phyloP scores from a whole-genome alignment of 2,329 filamentous ascomycete genomes.

The Paraphaeosphaeria sporulosa region DNA sequence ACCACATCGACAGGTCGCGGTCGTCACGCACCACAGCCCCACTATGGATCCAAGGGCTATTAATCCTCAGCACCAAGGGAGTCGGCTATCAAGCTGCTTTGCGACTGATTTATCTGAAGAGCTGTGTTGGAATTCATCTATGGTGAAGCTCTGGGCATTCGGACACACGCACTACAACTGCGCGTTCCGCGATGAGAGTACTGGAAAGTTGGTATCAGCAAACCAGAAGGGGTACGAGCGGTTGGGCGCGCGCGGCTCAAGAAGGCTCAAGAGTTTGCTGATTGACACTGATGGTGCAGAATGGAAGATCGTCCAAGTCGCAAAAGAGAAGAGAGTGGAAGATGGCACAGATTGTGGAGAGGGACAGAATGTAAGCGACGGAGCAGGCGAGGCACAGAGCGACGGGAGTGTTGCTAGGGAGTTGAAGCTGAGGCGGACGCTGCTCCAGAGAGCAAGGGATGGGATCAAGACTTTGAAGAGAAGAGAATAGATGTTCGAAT shows the following conservation, averaged over 20 bases:
- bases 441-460: too few species aligned
- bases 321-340: too few species aligned
- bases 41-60: constrained; percentile 42
- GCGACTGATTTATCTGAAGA: constrained; percentile 50
- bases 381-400: too few species aligned
- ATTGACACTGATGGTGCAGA: background rate
- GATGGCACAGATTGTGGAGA: too few species aligned
- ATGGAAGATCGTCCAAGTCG: background rate
- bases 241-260: too few species aligned
- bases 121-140: constrained; percentile 44
- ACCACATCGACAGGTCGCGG: constrained; percentile 38
- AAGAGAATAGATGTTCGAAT: too few species aligned
- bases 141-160: constrained; percentile 57
- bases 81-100: too few species aligned
- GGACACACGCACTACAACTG: constrained; percentile 61
- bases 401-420: too few species aligned
- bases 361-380: too few species aligned
- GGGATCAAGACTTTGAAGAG: too few species aligned
- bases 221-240: constrained; percentile 25
- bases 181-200: constrained; percentile 26
- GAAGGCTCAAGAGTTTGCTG: background rate
- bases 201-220: constrained; percentile 17
- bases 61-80: too few species aligned
- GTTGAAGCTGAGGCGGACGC: too few species aligned
- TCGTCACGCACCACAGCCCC: constrained; percentile 57